phyloP scores from a whole-genome alignment of 129 eudicot genomes.

The Ambrosia artemisiifolia region DNA sequence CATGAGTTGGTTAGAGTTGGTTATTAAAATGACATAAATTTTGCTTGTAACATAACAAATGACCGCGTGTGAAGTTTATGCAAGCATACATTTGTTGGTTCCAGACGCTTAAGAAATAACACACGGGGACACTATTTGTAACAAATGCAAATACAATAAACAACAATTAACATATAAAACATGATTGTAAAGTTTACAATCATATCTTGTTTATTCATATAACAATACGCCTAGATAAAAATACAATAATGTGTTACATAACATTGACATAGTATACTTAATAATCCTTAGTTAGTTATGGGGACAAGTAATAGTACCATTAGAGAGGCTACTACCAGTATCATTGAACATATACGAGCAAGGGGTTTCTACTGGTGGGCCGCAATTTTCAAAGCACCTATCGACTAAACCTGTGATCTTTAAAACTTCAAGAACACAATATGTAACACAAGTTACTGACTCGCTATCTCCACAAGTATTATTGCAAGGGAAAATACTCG shows the following conservation, averaged over 20 bases:
- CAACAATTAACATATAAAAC: too few species aligned
- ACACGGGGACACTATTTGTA: too few species aligned
- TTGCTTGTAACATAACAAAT: too few species aligned
- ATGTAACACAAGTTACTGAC: background rate
- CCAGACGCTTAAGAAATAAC: too few species aligned
- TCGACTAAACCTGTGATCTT: background rate
- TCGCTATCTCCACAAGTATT: background rate
- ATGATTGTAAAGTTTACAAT: too few species aligned
- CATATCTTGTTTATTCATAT: background rate
- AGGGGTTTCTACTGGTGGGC: background rate
- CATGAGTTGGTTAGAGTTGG: too few species aligned
- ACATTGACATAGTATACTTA: background rate
- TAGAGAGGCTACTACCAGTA: background rate
- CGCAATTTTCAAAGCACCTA: background rate
- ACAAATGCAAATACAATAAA: too few species aligned
- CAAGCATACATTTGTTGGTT: too few species aligned
- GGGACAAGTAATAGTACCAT: constrained; percentile 4
- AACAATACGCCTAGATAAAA: background rate
- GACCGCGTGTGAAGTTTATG: too few species aligned
- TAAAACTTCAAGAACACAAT: background rate
- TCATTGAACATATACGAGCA: background rate
- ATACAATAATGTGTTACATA: background rate
- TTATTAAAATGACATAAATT: too few species aligned
- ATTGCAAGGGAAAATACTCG: background rate
- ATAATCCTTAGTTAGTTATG: background rate